These are phyloP conservation scores for Pulicaria dysenterica DNA, from an alignment of 129 eudicot genomes.

Conservation along the genomic window DNA sequence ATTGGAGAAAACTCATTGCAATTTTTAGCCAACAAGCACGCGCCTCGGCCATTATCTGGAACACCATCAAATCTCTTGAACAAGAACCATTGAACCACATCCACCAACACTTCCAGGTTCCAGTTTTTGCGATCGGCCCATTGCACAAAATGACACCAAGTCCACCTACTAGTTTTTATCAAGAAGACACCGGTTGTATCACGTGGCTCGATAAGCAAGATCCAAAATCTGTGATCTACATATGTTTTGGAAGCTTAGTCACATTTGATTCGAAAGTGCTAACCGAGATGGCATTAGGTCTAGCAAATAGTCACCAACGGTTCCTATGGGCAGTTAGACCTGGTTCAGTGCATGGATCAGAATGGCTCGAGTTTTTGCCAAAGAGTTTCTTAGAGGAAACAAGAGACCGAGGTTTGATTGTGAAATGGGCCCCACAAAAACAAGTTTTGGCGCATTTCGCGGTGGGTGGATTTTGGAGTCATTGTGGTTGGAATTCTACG, in stretches of 20 bases:
- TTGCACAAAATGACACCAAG: constrained; percentile 46
- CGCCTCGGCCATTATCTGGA: constrained; percentile 55
- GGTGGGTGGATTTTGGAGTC: constrained; percentile 60
- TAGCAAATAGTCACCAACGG: constrained; percentile 46
- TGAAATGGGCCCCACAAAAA: constrained; percentile 63
- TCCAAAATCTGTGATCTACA: constrained; percentile 48
- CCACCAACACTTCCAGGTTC: constrained; percentile 35
- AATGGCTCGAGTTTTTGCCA: constrained; percentile 47
- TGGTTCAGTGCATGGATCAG: constrained; percentile 39
- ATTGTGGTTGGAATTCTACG: constrained; percentile 62
- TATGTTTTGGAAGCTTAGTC: constrained; percentile 62
- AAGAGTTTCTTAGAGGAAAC: constrained; percentile 36
- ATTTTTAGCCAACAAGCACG: constrained; percentile 17
- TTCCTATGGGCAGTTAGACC: constrained; percentile 63
- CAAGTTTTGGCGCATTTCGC: constrained; percentile 52
- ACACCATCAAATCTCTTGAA: constrained; percentile 48
- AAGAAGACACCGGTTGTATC: constrained; percentile 44
- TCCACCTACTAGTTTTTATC: constrained; percentile 28
- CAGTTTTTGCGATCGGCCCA: constrained; percentile 56
- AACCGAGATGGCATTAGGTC: constrained; percentile 54
- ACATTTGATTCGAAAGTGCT: constrained; percentile 37
- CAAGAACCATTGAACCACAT: constrained; percentile 32
- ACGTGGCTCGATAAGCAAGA: constrained; percentile 59
- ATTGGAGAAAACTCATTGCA: background rate
- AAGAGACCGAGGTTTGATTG: constrained; percentile 40